These are phyloP conservation scores for Ophiostoma angusticollis DNA, from an alignment of 2,329 filamentous ascomycete species.

Conservation along the genomic window DNA sequence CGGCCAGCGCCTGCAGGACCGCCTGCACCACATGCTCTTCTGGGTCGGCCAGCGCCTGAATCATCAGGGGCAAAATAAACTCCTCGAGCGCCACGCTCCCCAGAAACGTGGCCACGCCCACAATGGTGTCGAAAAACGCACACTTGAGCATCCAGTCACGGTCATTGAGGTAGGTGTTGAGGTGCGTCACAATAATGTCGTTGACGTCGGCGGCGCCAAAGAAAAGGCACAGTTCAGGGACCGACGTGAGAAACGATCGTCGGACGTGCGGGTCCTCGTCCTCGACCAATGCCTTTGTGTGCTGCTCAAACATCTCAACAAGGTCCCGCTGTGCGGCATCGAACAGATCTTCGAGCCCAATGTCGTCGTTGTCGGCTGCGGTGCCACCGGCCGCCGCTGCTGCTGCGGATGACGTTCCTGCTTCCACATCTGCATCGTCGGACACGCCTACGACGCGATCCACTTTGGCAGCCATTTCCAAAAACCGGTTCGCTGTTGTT, in stretches of 20 bases:
- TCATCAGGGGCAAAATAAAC: constrained; percentile 90
- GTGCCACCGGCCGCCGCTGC: constrained; percentile 27
- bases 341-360: constrained; percentile 61
- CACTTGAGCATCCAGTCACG: constrained; percentile 94
- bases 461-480: constrained; percentile 47
- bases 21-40: constrained; percentile 92
- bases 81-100: constrained; percentile 84
- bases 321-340: constrained; percentile 78
- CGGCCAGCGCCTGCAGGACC: constrained; percentile 74
- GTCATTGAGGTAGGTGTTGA: constrained; percentile 96
- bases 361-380: background rate
- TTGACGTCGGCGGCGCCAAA: constrained; percentile 87
- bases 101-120: constrained; percentile 82
- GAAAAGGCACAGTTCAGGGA: constrained; percentile 85
- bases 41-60: constrained; percentile 82
- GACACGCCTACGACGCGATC: constrained; percentile 6
- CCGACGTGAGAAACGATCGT: constrained; percentile 80
- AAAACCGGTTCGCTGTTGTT: constrained; percentile 68
- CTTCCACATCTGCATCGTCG: constrained; percentile 5
- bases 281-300: constrained; percentile 81
- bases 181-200: constrained; percentile 88
- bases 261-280: constrained; percentile 77
- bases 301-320: constrained; percentile 69
- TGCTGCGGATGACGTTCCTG: background rate
- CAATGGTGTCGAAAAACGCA: constrained; percentile 89